Base-by-base conservation (phyloP, 495 filamentous ascomycete species). In the Aspergillus heteromorphus region DNA sequence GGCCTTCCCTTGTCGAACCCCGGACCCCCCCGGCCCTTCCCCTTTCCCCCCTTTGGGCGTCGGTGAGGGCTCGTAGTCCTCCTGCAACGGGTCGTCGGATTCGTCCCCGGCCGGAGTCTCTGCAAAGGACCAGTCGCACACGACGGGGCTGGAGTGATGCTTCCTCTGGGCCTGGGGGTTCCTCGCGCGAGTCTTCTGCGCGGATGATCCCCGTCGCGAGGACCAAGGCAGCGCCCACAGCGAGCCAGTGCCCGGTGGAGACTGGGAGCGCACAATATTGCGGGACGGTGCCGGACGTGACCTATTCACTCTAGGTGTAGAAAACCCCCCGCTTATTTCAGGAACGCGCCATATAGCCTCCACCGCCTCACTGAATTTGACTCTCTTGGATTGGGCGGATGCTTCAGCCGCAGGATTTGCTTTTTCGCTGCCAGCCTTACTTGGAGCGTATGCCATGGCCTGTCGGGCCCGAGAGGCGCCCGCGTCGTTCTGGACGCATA, bases 71-170 rank as follows among this genome's bases (percentile, higher is more conserved):
- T 64, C 61, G 42, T 62, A 59, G 11, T 64, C 53, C 38, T 75
- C 73, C 56, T 76, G 74, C 41, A 77, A 64, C 34, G 74, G 74
- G 55, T 77, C 74, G 58, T 77, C 74, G 42, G 74, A 77, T 55
- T 77, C 74, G 49, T 66, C 69, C 42, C 64, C 66, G 42, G 73
- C 71, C 25, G 65, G 61, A 6, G 62, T 57, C 27, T 65, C 54
- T 36, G 73, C 69, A 56, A 77, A 77, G 29, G 69, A 74, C 74
- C 73, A 77, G 65, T 77, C 73, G 47, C 57, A 65, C 29, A 62
- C 60, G n/a, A 66, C 57, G 20, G 71, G 71, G 53, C 70, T 75
- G 8, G 69, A 72, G 49, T 65, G 61, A 36, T 58, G 48, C 40
- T 65, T 73, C 49, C 66, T 69, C 51, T 58, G 58, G 61, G 53